Evolutionary conservation across 805 yeast species (phyloP).

Genomic region (Saturnispora zaruensis): DNA sequence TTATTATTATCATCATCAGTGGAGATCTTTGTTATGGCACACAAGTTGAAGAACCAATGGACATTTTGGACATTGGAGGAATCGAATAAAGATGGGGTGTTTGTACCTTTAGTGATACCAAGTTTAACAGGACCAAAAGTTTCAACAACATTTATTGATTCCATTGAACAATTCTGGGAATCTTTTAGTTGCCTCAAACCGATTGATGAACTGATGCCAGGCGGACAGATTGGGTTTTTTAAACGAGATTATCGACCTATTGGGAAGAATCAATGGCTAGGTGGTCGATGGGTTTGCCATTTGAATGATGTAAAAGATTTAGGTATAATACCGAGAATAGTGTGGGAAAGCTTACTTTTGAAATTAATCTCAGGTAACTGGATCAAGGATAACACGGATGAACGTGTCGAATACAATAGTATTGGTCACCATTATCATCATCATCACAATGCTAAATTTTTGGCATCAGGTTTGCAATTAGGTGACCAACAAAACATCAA

Average conservation of each 20-base stretch:
- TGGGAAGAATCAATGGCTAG: conserved; percentile 59
- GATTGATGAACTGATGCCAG: conserved; percentile 33
- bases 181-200: conserved; percentile 33
- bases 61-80: neutral
- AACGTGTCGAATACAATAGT: neutral
- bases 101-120: neutral
- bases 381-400: neutral
- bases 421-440: neutral
- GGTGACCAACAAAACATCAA: conserved; percentile 1
- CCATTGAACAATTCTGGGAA: conserved; percentile 48
- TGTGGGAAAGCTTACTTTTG: conserved; percentile 51
- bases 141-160: conserved; percentile 26
- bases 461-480: neutral
- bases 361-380: conserved; percentile 35
- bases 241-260: conserved; percentile 53
- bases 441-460: neutral
- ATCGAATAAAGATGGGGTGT: neutral
- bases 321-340: conserved; percentile 28
- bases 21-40: neutral
- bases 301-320: conserved; percentile 11
- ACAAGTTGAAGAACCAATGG: neutral
- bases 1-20: neutral
- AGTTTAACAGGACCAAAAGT: neutral
- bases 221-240: conserved; percentile 49
- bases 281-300: conserved; percentile 53